Base-by-base conservation (phyloP, 331 rosid genomes). In the Cydonia oblonga region DNA sequence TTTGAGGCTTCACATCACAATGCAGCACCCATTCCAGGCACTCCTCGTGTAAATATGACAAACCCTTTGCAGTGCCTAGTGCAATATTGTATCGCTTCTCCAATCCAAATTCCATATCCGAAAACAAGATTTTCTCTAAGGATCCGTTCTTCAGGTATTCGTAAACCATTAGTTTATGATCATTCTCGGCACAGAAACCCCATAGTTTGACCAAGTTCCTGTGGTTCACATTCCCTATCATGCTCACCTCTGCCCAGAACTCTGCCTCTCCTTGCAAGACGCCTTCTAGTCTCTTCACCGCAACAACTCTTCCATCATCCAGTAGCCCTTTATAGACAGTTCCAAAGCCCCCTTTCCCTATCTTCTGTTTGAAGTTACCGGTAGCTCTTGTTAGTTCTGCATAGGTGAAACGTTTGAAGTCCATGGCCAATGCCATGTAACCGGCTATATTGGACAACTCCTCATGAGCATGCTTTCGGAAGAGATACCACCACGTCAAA, bases 21-120 rank as follows among this genome's bases (percentile, higher is more conserved):
- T 81, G 83, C 5, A 84, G 75, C 16, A 84, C 79, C 88, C 88
- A 81, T 28, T 84, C 88, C 0, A 81, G 64, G 54, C 88, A 84
- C 69, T 84, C 86, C 60, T 84, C 86, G 30, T 84, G 88, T 14
- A 84, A 24, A 77, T 84, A 84, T 4, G 86, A 79, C 62, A 81
- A 30, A 35, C 86, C 86, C 46, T 81, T 84, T 33, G 88, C 82
- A 1, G 82, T 79, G 25, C 88, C 88, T 7, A 81, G 12, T 19
- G 86, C 86, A 59, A 79, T 74, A 2, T 70, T 66, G 23, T 78
- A 78, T 52, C 85, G 61, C 53, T 81, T 71, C 8, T 84, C 79
- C 32, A 79, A 61, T 5, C 75, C 78, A 2, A 81, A 19, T n/a
- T 53, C 30, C 4, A 5, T 60, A 38, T 68, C 62, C 0, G 81